Conservation (phyloP, 179 eudicot genomes). For the Corrigiola litoralis region DNA sequence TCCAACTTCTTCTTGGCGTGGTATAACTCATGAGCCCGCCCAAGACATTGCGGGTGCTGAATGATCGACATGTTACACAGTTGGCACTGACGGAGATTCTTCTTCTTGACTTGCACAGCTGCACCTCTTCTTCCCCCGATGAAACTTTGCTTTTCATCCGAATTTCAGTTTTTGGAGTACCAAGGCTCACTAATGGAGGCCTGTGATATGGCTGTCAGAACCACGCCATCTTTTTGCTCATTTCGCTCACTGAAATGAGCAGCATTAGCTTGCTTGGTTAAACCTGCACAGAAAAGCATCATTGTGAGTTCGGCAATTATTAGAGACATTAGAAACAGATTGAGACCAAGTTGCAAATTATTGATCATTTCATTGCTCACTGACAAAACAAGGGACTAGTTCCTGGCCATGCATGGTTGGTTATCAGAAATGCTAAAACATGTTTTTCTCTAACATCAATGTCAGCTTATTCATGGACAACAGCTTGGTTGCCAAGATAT, state of each 20-base stretch:
- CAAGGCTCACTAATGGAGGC: background rate
- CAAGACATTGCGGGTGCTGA: slow-evolving; percentile 18
- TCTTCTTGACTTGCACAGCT: background rate
- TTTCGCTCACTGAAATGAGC: background rate
- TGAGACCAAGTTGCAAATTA: background rate
- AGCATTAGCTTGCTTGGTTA: slow-evolving; percentile 2
- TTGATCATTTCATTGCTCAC: background rate
- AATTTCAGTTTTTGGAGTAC: background rate
- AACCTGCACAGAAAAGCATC: slow-evolving; percentile 16
- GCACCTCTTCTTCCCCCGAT: background rate
- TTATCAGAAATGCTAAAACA: background rate
- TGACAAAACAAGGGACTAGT: background rate
- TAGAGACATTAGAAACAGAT: background rate
- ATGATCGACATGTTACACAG: slow-evolving; percentile 14
- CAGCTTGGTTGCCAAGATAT: slow-evolving; percentile 5
- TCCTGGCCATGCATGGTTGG: background rate
- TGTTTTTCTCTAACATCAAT: background rate
- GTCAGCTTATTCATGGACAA: background rate
- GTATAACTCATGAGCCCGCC: slow-evolving; percentile 22
- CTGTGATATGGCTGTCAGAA: background rate
- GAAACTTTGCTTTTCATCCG: background rate
- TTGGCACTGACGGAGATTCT: slow-evolving; percentile 3
- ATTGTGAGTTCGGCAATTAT: background rate
- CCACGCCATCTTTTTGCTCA: background rate
- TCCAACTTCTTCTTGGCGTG: slow-evolving; percentile 14